Evolutionary conservation across 1,284 basidiomycete species (phyloP), one percentile per base, ranked within the genome.

Genomic region (Trichosporon inkin): DNA sequence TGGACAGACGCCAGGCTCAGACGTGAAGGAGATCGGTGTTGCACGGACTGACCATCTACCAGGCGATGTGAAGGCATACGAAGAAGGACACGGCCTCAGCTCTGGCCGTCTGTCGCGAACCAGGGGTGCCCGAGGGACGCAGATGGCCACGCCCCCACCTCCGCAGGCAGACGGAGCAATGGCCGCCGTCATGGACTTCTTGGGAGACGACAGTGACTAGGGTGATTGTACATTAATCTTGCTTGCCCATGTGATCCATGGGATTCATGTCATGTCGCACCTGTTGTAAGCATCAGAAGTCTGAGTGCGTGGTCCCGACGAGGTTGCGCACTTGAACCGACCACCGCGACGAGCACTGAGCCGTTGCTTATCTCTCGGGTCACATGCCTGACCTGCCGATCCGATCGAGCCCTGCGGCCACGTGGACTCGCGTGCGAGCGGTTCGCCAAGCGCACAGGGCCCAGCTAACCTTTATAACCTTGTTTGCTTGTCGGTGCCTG

Each of bases 51-150:
- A 47, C 49, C 4, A 11, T 24, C 24, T 5, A 24, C 8, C 58
- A 81, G 80, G 78, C 60, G 80, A 79, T 56, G 76, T 81, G 1
- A 58, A 66, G 56, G 71, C 76, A 58, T 81, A 78, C 62, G 79
- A 80, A 56, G 67, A 70, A 19, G 63, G 64, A 41, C 62, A 75
- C 32, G 78, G 78, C 1, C 28, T 69, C 1, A 69, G 66, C 2
- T 56, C 60, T n/a, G 49, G 58, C 13, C 49, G 56, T 53, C 17
- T 58, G 5, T 22, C 22, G 14, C 57, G 64, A 52, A 38, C 49
- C 20, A 56, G 63, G 44, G 44, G 22, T 13, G 22, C 17, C 24
- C 44, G 44, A 49, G 44, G 44, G 44, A 49, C 44, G 14, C 44
- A 16, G 16, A 24, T 11, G 24, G 28, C 19, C 20, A n/a, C 53